phyloP scores from a whole-genome alignment of 2,329 filamentous ascomycete species.

The Aureobasidium sp. region DNA sequence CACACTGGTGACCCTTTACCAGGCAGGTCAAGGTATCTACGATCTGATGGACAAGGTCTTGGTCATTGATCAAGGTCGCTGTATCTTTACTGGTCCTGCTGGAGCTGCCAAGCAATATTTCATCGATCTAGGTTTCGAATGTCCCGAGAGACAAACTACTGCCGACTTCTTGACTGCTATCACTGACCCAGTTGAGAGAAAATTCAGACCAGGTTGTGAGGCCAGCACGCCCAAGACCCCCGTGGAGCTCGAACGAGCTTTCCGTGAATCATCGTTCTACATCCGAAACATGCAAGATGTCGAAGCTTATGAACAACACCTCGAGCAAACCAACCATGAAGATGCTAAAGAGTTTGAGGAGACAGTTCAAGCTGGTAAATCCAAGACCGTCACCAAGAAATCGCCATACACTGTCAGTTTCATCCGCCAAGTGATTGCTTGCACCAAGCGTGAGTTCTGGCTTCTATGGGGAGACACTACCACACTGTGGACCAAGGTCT shows the following conservation, averaged over 20 bases:
- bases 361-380: conserved; percentile 58
- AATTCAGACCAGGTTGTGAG: conserved; percentile 58
- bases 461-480: conserved; percentile 67
- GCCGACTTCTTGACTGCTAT: conserved; percentile 71
- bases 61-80: conserved; percentile 64
- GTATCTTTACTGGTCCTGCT: conserved; percentile 57
- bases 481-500: conserved; percentile 68
- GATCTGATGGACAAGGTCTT: conserved; percentile 73
- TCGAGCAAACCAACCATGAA: conserved; percentile 48
- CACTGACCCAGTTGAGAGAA: conserved; percentile 63
- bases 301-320: conserved; percentile 48
- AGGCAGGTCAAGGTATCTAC: conserved; percentile 62
- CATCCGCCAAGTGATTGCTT: conserved; percentile 59
- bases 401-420: conserved; percentile 73
- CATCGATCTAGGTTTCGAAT: conserved; percentile 54
- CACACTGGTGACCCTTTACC: conserved; percentile 63
- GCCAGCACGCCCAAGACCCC: conserved; percentile 59
- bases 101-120: conserved; percentile 58
- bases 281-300: conserved; percentile 54
- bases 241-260: conserved; percentile 59
- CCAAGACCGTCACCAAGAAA: conserved; percentile 54
- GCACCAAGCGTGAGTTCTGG: conserved; percentile 67
- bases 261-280: conserved; percentile 55
- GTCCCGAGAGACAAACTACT: conserved; percentile 56
- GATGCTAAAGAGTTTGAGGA: conserved; percentile 59